Evolutionary conservation across 805 yeast species (phyloP).

Genomic region (Myxozyma mucilagina): DNA sequence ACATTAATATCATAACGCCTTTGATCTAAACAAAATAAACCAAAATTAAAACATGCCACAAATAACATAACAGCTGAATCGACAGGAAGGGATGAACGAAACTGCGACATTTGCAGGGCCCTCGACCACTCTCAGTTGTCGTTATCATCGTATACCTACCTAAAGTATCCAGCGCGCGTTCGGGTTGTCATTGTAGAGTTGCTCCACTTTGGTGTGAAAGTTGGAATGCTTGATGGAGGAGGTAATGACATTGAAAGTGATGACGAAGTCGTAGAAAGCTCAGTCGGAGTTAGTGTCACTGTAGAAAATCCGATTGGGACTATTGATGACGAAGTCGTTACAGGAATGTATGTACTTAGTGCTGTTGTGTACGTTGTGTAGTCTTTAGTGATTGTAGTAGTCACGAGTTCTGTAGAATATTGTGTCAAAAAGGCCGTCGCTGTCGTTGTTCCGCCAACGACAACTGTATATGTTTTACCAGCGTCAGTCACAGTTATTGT

Average conservation of each 20-base stretch:
- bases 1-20: too few species aligned
- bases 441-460: conserved; percentile 3
- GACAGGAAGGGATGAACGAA: too few species aligned
- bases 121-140: not conserved
- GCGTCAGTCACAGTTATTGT: not conserved
- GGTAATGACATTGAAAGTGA: too few species aligned
- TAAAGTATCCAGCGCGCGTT: not conserved
- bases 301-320: too few species aligned
- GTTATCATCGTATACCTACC: not conserved
- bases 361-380: not conserved
- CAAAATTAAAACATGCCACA: too few species aligned
- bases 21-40: too few species aligned
- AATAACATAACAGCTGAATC: too few species aligned
- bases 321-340: too few species aligned
- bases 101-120: too few species aligned
- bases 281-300: too few species aligned
- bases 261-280: too few species aligned
- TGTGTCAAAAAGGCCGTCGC: not conserved
- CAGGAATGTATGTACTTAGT: not conserved
- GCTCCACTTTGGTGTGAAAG: conserved; percentile 11
- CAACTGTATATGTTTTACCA: conserved; percentile 4
- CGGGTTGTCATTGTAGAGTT: conserved; percentile 11
- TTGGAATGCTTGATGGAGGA: not conserved
- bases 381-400: not conserved
- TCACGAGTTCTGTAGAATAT: not conserved